phyloP scores from a whole-genome alignment of 805 yeast genomes.

The Ogataea saltuana region DNA sequence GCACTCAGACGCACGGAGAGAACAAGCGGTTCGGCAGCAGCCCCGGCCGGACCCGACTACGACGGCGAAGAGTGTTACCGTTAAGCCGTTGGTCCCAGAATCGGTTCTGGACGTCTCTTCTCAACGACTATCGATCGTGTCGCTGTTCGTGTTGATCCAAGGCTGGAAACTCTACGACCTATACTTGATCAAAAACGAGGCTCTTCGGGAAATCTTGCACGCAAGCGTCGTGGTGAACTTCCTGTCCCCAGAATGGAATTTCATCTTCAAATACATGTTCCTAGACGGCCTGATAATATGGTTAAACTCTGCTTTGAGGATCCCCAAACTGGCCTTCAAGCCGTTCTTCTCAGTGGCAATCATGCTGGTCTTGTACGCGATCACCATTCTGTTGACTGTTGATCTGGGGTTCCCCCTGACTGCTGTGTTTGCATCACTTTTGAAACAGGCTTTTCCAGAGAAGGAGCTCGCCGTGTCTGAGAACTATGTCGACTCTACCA shows the following conservation, averaged over 20 bases:
- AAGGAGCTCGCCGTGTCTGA: slow-evolving; percentile 37
- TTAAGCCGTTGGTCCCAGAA: slow-evolving; percentile 57
- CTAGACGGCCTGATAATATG: slow-evolving; percentile 73
- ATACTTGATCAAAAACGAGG: slow-evolving; percentile 52
- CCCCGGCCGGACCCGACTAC: not conserved
- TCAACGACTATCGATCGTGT: slow-evolving; percentile 69
- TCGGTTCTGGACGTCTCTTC: slow-evolving; percentile 68
- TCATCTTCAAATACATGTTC: slow-evolving; percentile 67
- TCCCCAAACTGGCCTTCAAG: slow-evolving; percentile 70
- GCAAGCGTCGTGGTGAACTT: slow-evolving; percentile 35
- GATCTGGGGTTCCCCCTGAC: slow-evolving; percentile 51
- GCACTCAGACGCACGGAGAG: slow-evolving; percentile 1
- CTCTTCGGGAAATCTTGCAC: slow-evolving; percentile 22
- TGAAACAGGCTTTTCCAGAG: slow-evolving; percentile 26
- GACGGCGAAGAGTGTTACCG: not conserved
- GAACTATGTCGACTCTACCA: slow-evolving; percentile 37
- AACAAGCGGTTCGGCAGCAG: not conserved
- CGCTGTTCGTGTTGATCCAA: slow-evolving; percentile 73
- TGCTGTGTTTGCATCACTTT: slow-evolving; percentile 18
- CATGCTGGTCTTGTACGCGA: slow-evolving; percentile 45
- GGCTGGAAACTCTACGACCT: slow-evolving; percentile 82
- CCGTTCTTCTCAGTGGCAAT: slow-evolving; percentile 54
- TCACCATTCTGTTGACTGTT: slow-evolving; percentile 57
- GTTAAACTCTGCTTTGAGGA: slow-evolving; percentile 68
- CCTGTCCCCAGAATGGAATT: slow-evolving; percentile 52